Base-by-base conservation (phyloP, 441 rosid genomes). In the Monsonia emarginata region DNA sequence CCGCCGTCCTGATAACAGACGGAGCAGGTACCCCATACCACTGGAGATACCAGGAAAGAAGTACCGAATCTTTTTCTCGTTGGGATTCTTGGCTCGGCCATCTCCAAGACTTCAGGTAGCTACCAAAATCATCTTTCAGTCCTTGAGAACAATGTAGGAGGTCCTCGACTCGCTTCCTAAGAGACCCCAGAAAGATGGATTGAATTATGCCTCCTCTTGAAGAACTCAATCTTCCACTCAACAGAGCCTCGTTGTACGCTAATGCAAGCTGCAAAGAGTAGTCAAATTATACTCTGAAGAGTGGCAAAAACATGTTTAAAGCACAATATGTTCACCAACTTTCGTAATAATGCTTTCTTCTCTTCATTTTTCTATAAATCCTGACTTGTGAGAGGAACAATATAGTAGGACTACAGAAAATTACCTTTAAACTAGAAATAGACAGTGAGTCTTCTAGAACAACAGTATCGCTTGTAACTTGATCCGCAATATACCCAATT, bases 391-490 rank as follows among this genome's bases (percentile, higher is more conserved):
- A 22, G 58, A 10, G 57, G 30, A 48, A 46, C 10, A 60, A 48
- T 61, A 16, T 38, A 19, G 50, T 34, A 30, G 13, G 65, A 59
- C 30, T 44, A n/a, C 30, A 46, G 24, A 48, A 69, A 56, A 38
- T 26, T 81, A 94, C 99, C 97, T 91, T 91, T 70, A 91, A 80
- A 78, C 81, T 88, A 64, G 91, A 88, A 81, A 95, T 81, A 27
- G 81, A 73, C 36, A 88, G 86, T 8, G 96, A 82, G 67, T 91
- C 92, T 38, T 75, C 50, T 27, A 81, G 67, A 54, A 60, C 73
- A 69, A 74, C 58, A 60, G 73, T 64, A 52, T 80, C 81, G 64
- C 75, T 77, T 64, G 68, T 76, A 40, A 86, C 82, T 59, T 89
- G 90, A 76, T 89, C 85, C 57, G 86, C 87, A 82, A 91, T 80